Base-by-base conservation (phyloP, 441 rosid species). In the Populus hybrid region DNA sequence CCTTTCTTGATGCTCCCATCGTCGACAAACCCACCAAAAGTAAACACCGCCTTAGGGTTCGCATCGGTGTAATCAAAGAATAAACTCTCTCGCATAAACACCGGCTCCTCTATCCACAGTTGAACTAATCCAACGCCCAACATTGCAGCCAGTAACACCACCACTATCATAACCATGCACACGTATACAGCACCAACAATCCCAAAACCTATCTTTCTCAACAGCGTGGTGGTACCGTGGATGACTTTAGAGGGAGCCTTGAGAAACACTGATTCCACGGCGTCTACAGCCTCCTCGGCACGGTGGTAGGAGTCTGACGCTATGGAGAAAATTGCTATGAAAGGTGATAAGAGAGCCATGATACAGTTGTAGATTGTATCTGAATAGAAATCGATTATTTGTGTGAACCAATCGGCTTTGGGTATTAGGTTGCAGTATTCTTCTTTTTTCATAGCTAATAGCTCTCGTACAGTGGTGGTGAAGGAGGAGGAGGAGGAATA, bases 51-150 rank as follows among this genome's bases (percentile, higher is more conserved):
- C 69, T 46, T 81, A 16, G 98, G 97, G 73, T 89, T 89, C 0
- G 82, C 81, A 21, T 85, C 83, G 3, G 90, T 88, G 81, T 89
- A 93, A 76, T 95, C 98, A 72, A 93, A 92, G 74, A 88, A 84
- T 72, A 93, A 14, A 72, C 80, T 87, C 7, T 93, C 91, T 74
- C 81, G 88, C 76, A 86, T 57, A 14, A 84, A 76, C 72, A 91
- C 82, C 7, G 99, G 95, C 90, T 92, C 89, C 69, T 93, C 97
- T 23, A 83, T 77, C 87, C 86, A 92, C 36, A 84, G 6, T 38
- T 75, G 83, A 78, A 93, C 95, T 67, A 88, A 67, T 72, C 90
- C 89, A 1, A 88, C 75, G 5, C 98, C 97, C 40, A 90, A n/a
- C 9, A 82, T 64, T n/a, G 76, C 83, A 16, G 95, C 90, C 72